Evolutionary conservation across 2,329 filamentous ascomycete genomes (phyloP).

Genomic region (Fusarium globosum): DNA sequence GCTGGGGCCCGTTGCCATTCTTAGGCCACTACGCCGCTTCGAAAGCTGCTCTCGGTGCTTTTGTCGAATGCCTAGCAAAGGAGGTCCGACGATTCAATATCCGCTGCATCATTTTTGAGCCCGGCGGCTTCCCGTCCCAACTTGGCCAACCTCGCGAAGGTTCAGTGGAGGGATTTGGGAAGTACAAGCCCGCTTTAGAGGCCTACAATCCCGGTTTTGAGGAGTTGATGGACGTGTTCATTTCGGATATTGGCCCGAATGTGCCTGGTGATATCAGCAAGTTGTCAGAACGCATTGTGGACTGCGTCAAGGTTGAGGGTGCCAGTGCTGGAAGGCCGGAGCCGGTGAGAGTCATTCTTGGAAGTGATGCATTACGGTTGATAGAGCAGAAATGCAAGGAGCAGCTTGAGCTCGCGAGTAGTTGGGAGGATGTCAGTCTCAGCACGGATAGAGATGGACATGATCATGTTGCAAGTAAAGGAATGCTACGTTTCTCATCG

Average conservation of each 20-base stretch:
- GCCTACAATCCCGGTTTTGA: not conserved
- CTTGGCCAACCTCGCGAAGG: not conserved
- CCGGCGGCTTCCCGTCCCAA: slow-evolving; percentile 9
- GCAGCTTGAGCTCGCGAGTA: not conserved
- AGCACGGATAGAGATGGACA: slow-evolving; percentile 1
- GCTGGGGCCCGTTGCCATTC: slow-evolving; percentile 3
- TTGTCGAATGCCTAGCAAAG: slow-evolving; percentile 2
- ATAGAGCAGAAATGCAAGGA: slow-evolving; percentile 13
- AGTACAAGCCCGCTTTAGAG: not conserved
- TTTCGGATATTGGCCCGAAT: not conserved
- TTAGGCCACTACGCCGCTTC: slow-evolving; percentile 10
- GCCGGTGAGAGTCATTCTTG: slow-evolving; percentile 2
- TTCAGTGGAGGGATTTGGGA: slow-evolving; percentile 2
- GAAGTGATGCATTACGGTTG: not conserved
- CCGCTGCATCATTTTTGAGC: not conserved
- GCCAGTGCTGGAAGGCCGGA: not conserved
- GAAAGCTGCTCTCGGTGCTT: not conserved
- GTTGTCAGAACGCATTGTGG: slow-evolving; percentile 1
- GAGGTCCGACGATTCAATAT: slow-evolving; percentile 4
- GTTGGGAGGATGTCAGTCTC: slow-evolving; percentile 3
- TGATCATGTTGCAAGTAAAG: slow-evolving; percentile 9
- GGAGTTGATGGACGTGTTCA: slow-evolving; percentile 7
- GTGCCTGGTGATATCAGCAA: not conserved
- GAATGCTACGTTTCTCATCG: slow-evolving; percentile 4
- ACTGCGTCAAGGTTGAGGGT: not conserved